Base-by-base conservation (phyloP, 2,329 filamentous ascomycete genomes). In the Sporothrix luriei region DNA sequence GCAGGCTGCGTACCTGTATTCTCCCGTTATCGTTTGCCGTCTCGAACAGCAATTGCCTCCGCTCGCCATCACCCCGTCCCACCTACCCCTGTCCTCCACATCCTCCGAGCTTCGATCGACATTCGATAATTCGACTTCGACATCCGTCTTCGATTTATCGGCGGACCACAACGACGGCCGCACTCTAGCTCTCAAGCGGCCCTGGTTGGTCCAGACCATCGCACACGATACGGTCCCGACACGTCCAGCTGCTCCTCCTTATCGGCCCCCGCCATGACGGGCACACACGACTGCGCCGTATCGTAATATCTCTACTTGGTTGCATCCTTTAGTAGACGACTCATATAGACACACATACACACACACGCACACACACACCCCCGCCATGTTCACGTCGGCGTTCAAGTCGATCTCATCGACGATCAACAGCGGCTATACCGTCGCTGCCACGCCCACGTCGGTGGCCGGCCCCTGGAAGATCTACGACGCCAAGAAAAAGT, bases 401-500 rank as follows among this genome's bases (percentile, higher is more conserved):
- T 86, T 98, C 78, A 98, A 98, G 81, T 96, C 94, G 73, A 94
- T 98, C 79, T 90, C 90, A 73, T 94, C 87, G 75, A 85, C 91
- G 71, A 98, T 99, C 81, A 90, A 89, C 71, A 89, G 91, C 77
- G 96, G 97, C 82, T 99, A 99, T 81, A 88, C 91, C 74, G 84
- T 98, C 74, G 90, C 92, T 26, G 85, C 89, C 33, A 88, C 87
- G 71, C 87, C 91, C 13, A 90, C 88, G n/a, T 91, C 93, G 66
- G 88, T 88, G 67, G 92, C 94, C 19, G 95, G 95, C 21, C 92
- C 94, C 70, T 99, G 95, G 95, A 97, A 93, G 82, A 95, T 99
- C 76, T 94, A 94, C 84, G 94, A 97, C 82, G 94, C 92, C 71
- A 98, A 97, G 84, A 96, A 96, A 82, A 98, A 97, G 81, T 93